Conservation (phyloP, 345 rosid genomes). For the Citrus mangshanensis region DNA sequence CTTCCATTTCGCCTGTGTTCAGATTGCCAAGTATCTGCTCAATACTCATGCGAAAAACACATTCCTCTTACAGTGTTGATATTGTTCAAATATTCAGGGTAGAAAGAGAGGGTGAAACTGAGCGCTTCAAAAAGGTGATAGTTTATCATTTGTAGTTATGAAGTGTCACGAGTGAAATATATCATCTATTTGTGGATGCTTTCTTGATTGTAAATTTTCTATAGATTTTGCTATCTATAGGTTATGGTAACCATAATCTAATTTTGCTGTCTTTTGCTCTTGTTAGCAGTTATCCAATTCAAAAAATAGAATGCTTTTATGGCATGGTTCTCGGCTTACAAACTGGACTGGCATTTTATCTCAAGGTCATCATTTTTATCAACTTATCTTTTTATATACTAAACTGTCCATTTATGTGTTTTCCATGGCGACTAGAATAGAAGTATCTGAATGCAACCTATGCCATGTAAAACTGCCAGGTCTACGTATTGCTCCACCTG, state of each 20-base stretch:
- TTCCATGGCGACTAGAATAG: slow-evolving; percentile 5
- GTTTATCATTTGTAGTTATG: not conserved
- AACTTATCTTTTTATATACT: slow-evolving; percentile 1
- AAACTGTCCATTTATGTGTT: not conserved
- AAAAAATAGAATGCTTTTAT: slow-evolving; percentile 76
- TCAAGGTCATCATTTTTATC: slow-evolving; percentile 52
- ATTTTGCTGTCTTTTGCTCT: slow-evolving; percentile 8
- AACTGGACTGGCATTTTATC: slow-evolving; percentile 98
- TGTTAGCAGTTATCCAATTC: slow-evolving; percentile 51
- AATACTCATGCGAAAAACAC: slow-evolving; percentile 91
- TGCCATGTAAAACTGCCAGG: slow-evolving; percentile 44
- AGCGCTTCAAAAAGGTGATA: slow-evolving; percentile 58
- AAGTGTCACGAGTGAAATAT: slow-evolving; percentile 2
- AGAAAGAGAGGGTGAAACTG: slow-evolving; percentile 58
- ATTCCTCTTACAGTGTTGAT: slow-evolving; percentile 62
- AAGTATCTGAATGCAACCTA: slow-evolving; percentile 16
- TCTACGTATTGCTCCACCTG: slow-evolving; percentile 93
- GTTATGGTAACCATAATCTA: not conserved
- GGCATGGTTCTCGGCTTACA: slow-evolving; percentile 96
- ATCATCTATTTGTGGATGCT: not conserved
- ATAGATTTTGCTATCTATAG: not conserved
- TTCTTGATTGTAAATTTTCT: not conserved
- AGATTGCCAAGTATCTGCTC: slow-evolving; percentile 69
- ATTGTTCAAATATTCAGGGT: slow-evolving; percentile 67
- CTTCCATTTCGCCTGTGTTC: slow-evolving; percentile 15